Evolutionary conservation across 2,329 filamentous ascomycete genomes (phyloP), one percentile per base, ranked within the genome.

Genomic region (Cytospora leucostoma): DNA sequence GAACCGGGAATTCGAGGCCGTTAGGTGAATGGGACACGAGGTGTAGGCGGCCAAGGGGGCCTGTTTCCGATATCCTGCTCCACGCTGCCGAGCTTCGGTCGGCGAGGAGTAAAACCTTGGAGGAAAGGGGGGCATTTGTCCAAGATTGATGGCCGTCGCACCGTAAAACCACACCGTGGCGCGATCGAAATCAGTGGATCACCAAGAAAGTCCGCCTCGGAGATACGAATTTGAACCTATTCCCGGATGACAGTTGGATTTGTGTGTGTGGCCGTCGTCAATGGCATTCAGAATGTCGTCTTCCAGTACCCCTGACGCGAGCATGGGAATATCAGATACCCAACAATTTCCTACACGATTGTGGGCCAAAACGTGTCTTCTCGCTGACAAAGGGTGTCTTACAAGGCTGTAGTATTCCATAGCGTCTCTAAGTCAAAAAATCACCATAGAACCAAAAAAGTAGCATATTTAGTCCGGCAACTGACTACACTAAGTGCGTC

Each of bases 211-310:
- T 21, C 49, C 49, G 35, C 35, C 34, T 33, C 57, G 57, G 57
- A 59, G 57, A 59, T 59, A 59, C 57, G 57, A 59, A 35, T 34
- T 21, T 27, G 7, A 12, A 59, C 49, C 37, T 59, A 12, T 35
- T 32, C 27, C 49, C 11, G 33, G 34, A 21, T 59, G 32, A 27
- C 35, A 21, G 21, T 21, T 34, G 12, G 38, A 17, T n/a, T 47
- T 7, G 44, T 11, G 21, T 10, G 2, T 27, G 27, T 27, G 27
- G 27, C 27, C 27, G 27, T 27, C 27, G 27, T 27, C 27, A 27
- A 27, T 4, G 4, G 27, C 27, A 27, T 27, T 3, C 2, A 4
- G 27, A 27, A 27, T 27, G 27, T 27, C 27, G 27, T 27, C 27
- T 27, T 27, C 27, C 27, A 4, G 27, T 4, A 27, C 27, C 27